Conservation (phyloP, 257 asterid species). For the Nicotiana tabacum region DNA sequence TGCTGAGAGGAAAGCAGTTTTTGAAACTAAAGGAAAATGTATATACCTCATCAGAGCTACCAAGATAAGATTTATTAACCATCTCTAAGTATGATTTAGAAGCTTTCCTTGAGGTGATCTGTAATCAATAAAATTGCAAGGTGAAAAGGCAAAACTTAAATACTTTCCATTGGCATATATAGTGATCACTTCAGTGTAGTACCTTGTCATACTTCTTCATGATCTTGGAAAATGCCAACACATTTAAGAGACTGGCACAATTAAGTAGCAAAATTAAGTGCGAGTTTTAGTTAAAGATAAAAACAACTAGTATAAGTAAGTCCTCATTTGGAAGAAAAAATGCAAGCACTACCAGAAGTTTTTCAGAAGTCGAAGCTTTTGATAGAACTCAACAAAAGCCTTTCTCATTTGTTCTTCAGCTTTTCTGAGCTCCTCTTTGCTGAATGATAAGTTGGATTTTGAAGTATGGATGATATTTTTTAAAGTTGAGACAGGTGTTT, state of each 20-base stretch:
- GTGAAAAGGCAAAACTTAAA: background rate
- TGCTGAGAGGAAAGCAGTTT: background rate
- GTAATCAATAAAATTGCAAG: slow-evolving; percentile 5
- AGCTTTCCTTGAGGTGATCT: slow-evolving; percentile 79
- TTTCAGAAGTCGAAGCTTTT: slow-evolving; percentile 59
- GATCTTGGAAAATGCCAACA: slow-evolving; percentile 78
- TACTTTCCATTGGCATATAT: background rate
- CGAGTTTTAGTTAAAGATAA: slow-evolving; percentile 5
- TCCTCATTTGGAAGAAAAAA: background rate
- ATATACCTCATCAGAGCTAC: slow-evolving; percentile 75
- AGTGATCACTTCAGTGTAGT: background rate
- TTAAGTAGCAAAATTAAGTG: background rate
- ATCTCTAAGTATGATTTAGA: slow-evolving; percentile 62
- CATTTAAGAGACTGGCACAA: slow-evolving; percentile 62
- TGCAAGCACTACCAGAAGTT: slow-evolving; percentile 42
- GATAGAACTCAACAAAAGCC: slow-evolving; percentile 64
- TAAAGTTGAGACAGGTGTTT: slow-evolving; percentile 60
- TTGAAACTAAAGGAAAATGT: background rate
- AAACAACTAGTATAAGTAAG: background rate
- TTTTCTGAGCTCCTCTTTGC: slow-evolving; percentile 48
- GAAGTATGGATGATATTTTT: slow-evolving; percentile 37
- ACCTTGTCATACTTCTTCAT: slow-evolving; percentile 95
- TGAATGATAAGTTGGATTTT: slow-evolving; percentile 43
- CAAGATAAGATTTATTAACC: slow-evolving; percentile 66
- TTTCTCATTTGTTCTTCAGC: slow-evolving; percentile 54